Percentiles rank a stretch among this genome's conserved stretches.
Conservation (phyloP, 345 rosid genomes). For the Hirschfeldia incana region DNA sequence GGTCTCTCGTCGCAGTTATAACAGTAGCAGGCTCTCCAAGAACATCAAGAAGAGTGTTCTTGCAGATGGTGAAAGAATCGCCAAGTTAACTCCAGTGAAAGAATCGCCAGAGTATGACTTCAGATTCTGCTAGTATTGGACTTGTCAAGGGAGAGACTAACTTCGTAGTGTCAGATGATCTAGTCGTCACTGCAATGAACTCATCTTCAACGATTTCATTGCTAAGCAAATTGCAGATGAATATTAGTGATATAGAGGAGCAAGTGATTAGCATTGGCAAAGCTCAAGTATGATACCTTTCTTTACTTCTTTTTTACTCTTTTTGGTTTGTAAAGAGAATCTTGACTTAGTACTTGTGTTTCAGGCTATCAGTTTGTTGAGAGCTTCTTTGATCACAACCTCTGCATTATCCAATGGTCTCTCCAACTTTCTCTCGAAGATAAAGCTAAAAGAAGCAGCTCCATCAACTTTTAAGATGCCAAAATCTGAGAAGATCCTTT, state of each 20-base stretch:
- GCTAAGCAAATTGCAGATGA: conserved; percentile 17
- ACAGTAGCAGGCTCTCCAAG: neutral
- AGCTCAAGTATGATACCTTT: conserved; percentile 1
- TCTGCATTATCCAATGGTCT: conserved; percentile 26
- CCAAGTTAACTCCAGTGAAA: neutral
- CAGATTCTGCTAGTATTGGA: neutral
- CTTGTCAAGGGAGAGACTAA: conserved; percentile 15
- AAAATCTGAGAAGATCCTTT: conserved; percentile 20
- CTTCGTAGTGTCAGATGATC: conserved; percentile 32
- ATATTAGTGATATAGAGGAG: conserved; percentile 16
- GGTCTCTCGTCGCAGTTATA: conserved; percentile 1
- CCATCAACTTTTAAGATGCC: neutral
- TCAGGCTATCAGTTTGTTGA: conserved; percentile 25
- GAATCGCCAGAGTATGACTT: neutral
- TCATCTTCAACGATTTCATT: conserved; percentile 26
- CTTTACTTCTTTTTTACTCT: neutral
- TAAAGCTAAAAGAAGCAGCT: conserved; percentile 7
- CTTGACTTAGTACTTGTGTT: neutral
- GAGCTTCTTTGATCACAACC: conserved; percentile 26
- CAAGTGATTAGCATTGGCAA: conserved; percentile 27
- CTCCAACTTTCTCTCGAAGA: conserved; percentile 4
- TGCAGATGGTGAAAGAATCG: neutral
- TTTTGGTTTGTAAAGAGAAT: neutral
- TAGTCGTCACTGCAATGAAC: conserved; percentile 17
- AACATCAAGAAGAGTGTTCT: neutral